Evolutionary conservation across 106 monocot genomes (phyloP).

Genomic region (Triglochin maritima): DNA sequence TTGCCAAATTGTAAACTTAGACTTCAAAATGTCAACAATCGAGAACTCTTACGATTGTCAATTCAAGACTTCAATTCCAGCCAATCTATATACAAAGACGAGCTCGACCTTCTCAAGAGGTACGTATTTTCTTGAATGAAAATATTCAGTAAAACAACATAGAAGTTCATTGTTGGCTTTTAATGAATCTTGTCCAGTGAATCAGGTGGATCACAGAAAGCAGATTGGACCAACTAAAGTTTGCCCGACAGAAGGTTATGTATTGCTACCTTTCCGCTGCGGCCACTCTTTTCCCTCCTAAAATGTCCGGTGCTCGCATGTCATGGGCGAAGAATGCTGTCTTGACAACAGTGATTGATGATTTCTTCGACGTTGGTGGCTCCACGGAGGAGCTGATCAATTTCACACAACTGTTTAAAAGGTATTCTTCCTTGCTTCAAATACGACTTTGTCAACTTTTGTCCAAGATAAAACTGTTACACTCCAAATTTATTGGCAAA

Average conservation of each 20-base stretch:
- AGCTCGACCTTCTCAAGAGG: slow-evolving; percentile 66
- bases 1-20: neutral
- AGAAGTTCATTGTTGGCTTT: neutral
- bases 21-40: slow-evolving; percentile 1
- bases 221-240: slow-evolving; percentile 63
- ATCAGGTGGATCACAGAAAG: slow-evolving; percentile 73
- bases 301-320: slow-evolving; percentile 22
- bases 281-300: slow-evolving; percentile 9
- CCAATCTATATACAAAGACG: slow-evolving; percentile 48
- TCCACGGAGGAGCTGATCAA: slow-evolving; percentile 54
- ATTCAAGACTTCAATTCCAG: slow-evolving; percentile 45
- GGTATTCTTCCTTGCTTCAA: slow-evolving; percentile 24
- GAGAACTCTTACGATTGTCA: slow-evolving; percentile 44
- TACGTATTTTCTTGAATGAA: slow-evolving; percentile 9
- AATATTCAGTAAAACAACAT: neutral
- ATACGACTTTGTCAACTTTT: neutral
- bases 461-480: neutral
- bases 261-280: slow-evolving; percentile 22
- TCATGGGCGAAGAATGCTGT: slow-evolving; percentile 77
- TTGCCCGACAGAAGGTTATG: slow-evolving; percentile 51
- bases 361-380: slow-evolving; percentile 91
- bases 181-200: neutral
- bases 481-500: neutral
- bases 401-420: slow-evolving; percentile 47
- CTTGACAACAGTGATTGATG: slow-evolving; percentile 78